Evolutionary conservation across 305 asterid genomes (phyloP), one percentile per base, ranked within the genome.

Genomic region (Salvia sclarea): DNA sequence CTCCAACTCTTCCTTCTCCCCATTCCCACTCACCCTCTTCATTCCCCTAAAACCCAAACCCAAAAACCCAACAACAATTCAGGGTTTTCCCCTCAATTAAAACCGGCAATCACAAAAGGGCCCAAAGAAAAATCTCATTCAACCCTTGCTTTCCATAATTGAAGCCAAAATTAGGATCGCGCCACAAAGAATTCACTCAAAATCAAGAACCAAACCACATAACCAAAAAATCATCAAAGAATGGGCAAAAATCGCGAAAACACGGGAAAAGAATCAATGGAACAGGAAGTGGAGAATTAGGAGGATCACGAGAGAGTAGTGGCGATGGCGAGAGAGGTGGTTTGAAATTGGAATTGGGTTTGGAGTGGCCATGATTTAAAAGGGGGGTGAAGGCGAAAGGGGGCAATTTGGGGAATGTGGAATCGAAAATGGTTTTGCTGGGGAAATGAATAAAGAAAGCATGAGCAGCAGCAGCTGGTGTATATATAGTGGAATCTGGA

Each of bases 21-120:
- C 82, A 64, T 71, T 30, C 69, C 41, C 87, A 57, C 13, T 61
- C 57, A 37, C 71, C 87, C 92, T 81, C 79, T 83, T 86, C 81
- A 78, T 82, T 59, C 73, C 75, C 24, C 55, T 2, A 11, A 20
- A 62, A 61, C 22, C 44, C 66, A 69, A 78, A 69, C 48, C 33
- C 33, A 28, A 28, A 28, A 28, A 28, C 33, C 68, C 73, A 38
- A 66, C 41, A 50, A 69, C 56, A 67, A 8, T 57, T 30, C 9
- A 58, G 57, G 76, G 28, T 28, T 28, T 72, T 45, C 47, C 50
- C 47, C 50, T 58, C 1, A 24, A 44, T 22, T 6, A 12, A 61
- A 68, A 66, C 60, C 60, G 48, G 13, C 22, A 24, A 48, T 16
- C 7, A 69, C 12, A 74, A 1, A 33, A 6, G 8, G 52, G 45